Percentiles rank a stretch among this genome's conserved stretches.
These are phyloP conservation scores for Xanthoceras sorbifolium DNA, from an alignment of 345 rosid genomes.

Conservation along the genomic window DNA sequence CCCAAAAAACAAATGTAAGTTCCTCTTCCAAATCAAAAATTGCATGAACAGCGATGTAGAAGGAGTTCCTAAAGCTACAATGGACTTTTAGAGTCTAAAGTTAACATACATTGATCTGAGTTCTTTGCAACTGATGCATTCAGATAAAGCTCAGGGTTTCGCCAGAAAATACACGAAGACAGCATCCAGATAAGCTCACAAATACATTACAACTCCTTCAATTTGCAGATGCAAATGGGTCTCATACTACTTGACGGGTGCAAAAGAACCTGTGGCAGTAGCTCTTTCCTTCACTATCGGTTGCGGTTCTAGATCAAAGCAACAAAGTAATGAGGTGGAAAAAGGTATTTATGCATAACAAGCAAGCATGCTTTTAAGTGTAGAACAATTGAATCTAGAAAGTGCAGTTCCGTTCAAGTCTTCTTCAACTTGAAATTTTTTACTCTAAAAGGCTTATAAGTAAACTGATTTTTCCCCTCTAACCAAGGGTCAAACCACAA, in stretches of 20 bases:
- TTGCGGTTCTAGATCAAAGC: slow-evolving; percentile 36
- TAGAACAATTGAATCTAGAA: too few species aligned
- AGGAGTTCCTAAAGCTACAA: background rate
- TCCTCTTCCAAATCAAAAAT: background rate
- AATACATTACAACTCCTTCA: background rate
- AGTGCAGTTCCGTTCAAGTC: background rate
- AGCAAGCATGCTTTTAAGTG: background rate
- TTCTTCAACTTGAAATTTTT: background rate
- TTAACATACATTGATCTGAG: background rate
- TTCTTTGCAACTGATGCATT: background rate
- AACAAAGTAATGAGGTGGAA: background rate
- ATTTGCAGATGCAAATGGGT: background rate
- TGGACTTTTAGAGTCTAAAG: background rate
- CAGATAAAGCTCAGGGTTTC: background rate
- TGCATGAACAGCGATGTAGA: background rate
- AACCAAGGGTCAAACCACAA: background rate
- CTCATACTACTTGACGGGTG: background rate
- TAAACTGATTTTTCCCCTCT: background rate
- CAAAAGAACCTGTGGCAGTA: slow-evolving; percentile 12
- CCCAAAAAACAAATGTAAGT: background rate
- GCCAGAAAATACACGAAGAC: too few species aligned
- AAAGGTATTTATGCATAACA: background rate
- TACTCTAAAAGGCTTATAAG: background rate
- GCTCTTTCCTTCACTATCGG: slow-evolving; percentile 35
- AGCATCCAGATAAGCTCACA: background rate